Conservation (phyloP, 2,329 filamentous ascomycete species). For the Alternaria burnsii region DNA sequence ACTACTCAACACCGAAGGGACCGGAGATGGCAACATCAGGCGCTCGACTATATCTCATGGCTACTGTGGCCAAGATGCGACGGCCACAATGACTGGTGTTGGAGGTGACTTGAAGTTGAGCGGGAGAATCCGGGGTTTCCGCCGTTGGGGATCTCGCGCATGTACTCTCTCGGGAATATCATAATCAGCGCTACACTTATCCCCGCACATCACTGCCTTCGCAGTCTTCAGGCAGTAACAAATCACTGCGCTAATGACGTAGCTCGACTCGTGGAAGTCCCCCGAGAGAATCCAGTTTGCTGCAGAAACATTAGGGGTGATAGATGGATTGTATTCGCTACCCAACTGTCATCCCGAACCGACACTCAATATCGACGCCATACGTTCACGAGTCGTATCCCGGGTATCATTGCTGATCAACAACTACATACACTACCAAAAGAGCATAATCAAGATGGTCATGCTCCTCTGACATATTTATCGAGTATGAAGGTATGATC, state of each 20-base stretch:
- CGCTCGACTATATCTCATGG: neutral
- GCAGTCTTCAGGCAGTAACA: neutral
- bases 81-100: too few relatives aligned
- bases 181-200: neutral
- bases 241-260: neutral
- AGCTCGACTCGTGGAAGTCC: neutral
- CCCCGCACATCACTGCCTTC: neutral
- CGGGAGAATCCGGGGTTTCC: too few relatives aligned
- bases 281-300: neutral
- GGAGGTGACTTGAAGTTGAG: too few relatives aligned
- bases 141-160: too few relatives aligned
- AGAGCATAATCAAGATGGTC: neutral
- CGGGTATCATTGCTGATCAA: slow-evolving; percentile 9
- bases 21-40: neutral
- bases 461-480: neutral
- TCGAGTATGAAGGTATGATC: too few relatives aligned
- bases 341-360: neutral
- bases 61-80: too few relatives aligned
- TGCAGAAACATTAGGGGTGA: neutral
- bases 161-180: neutral
- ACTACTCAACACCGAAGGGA: neutral
- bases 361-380: too few relatives aligned
- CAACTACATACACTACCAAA: neutral
- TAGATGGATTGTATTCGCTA: neutral
- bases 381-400: neutral